These are phyloP conservation scores for Penicillium sp. DNA, from an alignment of 2,329 filamentous ascomycete species.

Conservation along the genomic window DNA sequence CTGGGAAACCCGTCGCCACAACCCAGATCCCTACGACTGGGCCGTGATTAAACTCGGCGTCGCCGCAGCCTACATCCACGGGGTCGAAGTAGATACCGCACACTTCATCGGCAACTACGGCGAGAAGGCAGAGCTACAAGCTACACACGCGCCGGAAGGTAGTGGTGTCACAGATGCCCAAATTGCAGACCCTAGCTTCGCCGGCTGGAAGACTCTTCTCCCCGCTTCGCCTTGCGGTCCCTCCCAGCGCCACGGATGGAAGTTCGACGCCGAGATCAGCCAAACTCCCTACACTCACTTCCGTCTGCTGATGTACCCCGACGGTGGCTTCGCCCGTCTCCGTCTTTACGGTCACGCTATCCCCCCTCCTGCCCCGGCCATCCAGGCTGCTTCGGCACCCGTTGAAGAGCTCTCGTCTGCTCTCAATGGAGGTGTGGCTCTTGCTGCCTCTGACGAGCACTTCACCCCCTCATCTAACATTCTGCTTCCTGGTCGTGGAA, in stretches of 20 bases:
- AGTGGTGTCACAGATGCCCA: constrained; percentile 28
- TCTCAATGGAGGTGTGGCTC: constrained; percentile 42
- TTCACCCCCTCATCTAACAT: constrained; percentile 44
- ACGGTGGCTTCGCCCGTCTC: constrained; percentile 47
- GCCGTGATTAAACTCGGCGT: constrained; percentile 60
- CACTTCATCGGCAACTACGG: constrained; percentile 50
- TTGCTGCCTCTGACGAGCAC: constrained; percentile 44
- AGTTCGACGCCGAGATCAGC: constrained; percentile 25
- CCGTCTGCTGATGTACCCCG: constrained; percentile 47
- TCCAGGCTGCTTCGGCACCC: not conserved
- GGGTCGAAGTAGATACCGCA: constrained; percentile 48
- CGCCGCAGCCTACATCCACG: constrained; percentile 40
- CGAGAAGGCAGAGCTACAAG: constrained; percentile 45
- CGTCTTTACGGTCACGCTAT: constrained; percentile 46
- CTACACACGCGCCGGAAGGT: constrained; percentile 25
- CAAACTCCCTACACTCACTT: constrained; percentile 44
- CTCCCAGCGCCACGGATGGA: constrained; percentile 46
- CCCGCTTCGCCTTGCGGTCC: constrained; percentile 42
- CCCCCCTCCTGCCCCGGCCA: constrained; percentile 27
- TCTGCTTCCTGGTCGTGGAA: constrained; percentile 44
- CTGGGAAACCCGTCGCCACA: constrained; percentile 64
- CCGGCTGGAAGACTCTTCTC: constrained; percentile 43
- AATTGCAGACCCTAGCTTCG: constrained; percentile 35
- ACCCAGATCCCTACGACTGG: constrained; percentile 59
- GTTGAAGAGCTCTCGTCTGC: constrained; percentile 45